Evolutionary conservation across 148 eudicot species (phyloP), one percentile per base, ranked within the genome.

Genomic region (Camellia japonica): DNA sequence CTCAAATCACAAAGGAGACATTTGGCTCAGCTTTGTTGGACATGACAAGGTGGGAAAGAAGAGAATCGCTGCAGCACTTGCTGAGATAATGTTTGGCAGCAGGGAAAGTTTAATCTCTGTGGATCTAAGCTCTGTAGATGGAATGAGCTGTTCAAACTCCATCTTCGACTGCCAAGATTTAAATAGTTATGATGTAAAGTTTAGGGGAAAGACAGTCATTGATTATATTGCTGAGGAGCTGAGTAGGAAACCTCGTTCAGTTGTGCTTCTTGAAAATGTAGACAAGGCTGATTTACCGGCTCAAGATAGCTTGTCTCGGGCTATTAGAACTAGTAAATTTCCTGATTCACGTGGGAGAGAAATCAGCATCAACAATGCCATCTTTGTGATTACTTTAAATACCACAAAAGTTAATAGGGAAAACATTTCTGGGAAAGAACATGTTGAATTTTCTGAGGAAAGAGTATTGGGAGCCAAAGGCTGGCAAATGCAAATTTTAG

Each of bases 221-320:
- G 99, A 90, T 81, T 86, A 87, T 82, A 84, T 96, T 71, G 97
- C 88, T 10, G 95, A 88, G 64, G 88, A 90, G 80, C 62, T 96
- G 80, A 83, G 89, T 75, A 94, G 87, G 84, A 93, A 83, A 79
- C 97, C 92, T 30, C 84, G 73, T 55, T 91, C 93, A 9, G 87
- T 96, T 75, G 90, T 96, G 71, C 81, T 92, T 79, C 91, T 96
- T 72, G 98, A 96, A 80, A 92, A 91, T 79, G 55, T 96, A 8
- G 95, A 94, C 19, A 86, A 94, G 76, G 93, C 99, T 42, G 94
- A 94, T 90, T 75, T 82, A 12, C 47, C 85, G 67, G 82, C 89
- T 42, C 94, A 88, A 83, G 83, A 80, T 75, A 94, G 89, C 87
- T 80, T 96, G 82, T 83, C 87, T 20, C 89, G 63, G 82, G 98